Evolutionary conservation across 164 flowering plant species (phyloP), one percentile per base, ranked within the genome.

Genomic region (Hamamelis virginiana): DNA sequence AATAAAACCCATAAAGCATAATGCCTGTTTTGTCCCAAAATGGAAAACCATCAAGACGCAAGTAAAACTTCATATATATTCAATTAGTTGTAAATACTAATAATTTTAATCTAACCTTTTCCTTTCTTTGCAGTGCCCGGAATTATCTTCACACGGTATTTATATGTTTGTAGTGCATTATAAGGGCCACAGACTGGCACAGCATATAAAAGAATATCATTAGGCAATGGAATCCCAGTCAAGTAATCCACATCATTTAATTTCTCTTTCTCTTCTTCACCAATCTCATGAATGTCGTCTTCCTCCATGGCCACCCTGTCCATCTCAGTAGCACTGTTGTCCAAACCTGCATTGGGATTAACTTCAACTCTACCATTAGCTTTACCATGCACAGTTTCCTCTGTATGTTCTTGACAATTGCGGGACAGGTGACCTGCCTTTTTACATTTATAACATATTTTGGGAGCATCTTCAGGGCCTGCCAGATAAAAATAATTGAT

Each of bases 131-230:
- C 84, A 63, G 90, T 75, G 61, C 98, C 98, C 19, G 97, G 98
- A 68, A 82, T 81, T 27, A 92, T 85, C 87, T 94, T 94, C 72
- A 88, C 97, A 11, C 89, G 89, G 76, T 92, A 94, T 72, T 94
- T 94, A 59, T 94, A 92, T 18, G 90, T 72, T 62, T 94, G 98
- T 25, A 94, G 48, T 43, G 97, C 97, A 70, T 65, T 88, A 64
- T 94, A 92, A 33, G 97, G 97, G 66, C 89, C 97, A 75, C 98
- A 94, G 23, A 94, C 97, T 65, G 98, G 98, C n/a, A 92, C 89
- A 9, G 96, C 97, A 75, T 91, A 94, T 67, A 91, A 76, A n/a
- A 94, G 87, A 71, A 94, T 85, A 66, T 92, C 98, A 68, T 69
- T 87, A 26, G 89, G 85, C 66, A 89, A 71, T 44, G 98, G 98